Base-by-base conservation (phyloP, 2,329 filamentous ascomycete species). In the Acrocalymma vagum region DNA sequence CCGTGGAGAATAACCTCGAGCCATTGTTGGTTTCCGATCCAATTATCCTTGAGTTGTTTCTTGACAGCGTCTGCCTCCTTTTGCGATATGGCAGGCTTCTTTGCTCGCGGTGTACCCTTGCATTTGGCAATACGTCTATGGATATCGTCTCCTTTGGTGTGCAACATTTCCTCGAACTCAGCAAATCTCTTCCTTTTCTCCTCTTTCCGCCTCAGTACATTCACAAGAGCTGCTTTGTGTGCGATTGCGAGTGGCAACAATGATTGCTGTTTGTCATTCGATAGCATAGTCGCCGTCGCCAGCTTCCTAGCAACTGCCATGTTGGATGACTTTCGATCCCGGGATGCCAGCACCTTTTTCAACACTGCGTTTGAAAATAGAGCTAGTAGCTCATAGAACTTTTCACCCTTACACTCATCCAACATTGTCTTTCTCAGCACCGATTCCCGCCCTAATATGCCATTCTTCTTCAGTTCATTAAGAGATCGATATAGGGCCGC, bases 341-440 rank as follows among this genome's bases (percentile, higher is more conserved):
- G 74, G 63, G 27, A 74, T 0, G 78, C 73, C 1, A 88, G 71
- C 1, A 82, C 70, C 60, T 86, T 90, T 61, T 88, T 88, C 48
- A 97, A 69, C 1, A 96, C 91, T 0, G 84, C 82, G 10, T 88
- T 88, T 1, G 93, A 96, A 59, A 99, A 95, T 1, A 84, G 78
- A 3, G 90, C 84, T 18, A 97, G 78, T 1, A 96, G 74, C 63
- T 99, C 94, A 64, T 92, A 91, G 38, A 97, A 82, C 50, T 90
- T 86, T 38, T 96, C 91, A 5, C 93, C 93, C 53, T 88, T 92
- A 72, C 94, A 99, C 58, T 99, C 93, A 64, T 99, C 94, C 35
- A 99, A 77, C 89, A 96, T 96, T 0, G 90, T 95, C 74, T 96
- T 96, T 35, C 94, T 84, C 21, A 97, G 73, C 1, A 95, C 81